A percentile compares a stretch with the other conserved stretches of the same genome.
phyloP scores from a whole-genome alignment of 768 basidiomycete species.

The Imleria badia region DNA sequence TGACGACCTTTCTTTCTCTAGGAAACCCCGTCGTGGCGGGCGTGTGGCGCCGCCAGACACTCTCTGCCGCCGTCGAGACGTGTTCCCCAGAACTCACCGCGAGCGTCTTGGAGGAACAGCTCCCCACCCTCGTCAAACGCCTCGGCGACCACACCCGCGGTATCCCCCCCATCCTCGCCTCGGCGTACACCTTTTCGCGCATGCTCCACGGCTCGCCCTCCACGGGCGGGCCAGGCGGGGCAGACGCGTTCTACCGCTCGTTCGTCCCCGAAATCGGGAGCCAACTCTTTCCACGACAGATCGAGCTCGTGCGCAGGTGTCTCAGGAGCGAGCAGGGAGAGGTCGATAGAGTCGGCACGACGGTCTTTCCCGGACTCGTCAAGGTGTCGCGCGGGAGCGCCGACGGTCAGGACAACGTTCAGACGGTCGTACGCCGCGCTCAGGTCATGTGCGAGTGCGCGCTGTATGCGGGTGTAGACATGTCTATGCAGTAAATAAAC shows the following conservation, averaged over 20 bases:
- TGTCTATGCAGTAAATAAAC: background rate
- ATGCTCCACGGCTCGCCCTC: conserved; percentile 77
- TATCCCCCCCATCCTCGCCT: conserved; percentile 61
- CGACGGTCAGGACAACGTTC: conserved; percentile 45
- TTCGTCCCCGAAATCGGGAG: conserved; percentile 84
- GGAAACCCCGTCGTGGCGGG: conserved; percentile 86
- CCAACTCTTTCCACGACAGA: conserved; percentile 70
- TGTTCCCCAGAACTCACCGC: conserved; percentile 71
- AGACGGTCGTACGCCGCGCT: conserved; percentile 78
- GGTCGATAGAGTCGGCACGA: conserved; percentile 73
- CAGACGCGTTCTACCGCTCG: conserved; percentile 79
- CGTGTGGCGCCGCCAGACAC: conserved; percentile 61
- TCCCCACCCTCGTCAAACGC: conserved; percentile 60
- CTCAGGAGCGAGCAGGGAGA: conserved; percentile 73
- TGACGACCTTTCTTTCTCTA: too few relatives aligned
- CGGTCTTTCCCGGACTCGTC: conserved; percentile 85
- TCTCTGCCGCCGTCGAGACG: conserved; percentile 45
- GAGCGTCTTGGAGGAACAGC: conserved; percentile 67
- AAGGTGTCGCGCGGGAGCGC: conserved; percentile 58
- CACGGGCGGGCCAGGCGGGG: conserved; percentile 37
- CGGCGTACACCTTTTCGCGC: conserved; percentile 77
- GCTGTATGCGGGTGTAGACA: conserved; percentile 31
- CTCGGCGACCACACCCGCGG: conserved; percentile 45
- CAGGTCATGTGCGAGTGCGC: conserved; percentile 90
- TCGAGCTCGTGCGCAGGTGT: conserved; percentile 84